Evolutionary conservation across 2,329 filamentous ascomycete genomes (phyloP), one percentile per base, ranked within the genome.

Genomic region (Trichoderma citrinoviride): DNA sequence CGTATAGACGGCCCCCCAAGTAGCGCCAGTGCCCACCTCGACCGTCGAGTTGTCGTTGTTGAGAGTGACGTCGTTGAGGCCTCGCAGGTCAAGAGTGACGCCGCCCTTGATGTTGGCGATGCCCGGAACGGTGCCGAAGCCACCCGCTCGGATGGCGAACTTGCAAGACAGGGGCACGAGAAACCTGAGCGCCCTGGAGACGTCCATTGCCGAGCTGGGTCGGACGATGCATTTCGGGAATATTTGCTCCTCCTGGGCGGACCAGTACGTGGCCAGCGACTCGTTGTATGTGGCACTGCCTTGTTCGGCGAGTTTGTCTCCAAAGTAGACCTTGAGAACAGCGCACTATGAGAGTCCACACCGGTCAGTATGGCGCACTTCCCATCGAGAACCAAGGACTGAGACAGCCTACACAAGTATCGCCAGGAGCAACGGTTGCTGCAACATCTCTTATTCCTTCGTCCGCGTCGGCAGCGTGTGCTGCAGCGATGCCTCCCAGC

Each of bases 121-220:
- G 5, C 76, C 68, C 0, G 73, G 66, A 53, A 73, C 74, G 29
- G 71, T 68, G 21, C 71, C 75, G 40, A 79, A 77, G 2, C 79
- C 77, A 40, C 78, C 78, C 17, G 74, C 73, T 1, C 76, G 73
- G 27, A 81, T 73, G 21, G 76, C 78, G 65, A 80, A 80, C 5
- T 71, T 69, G 54, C 75, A 77, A 10, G 70, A 46, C 8, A 71
- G 68, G 3, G 68, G 54, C 23, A 71, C 68, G 0, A 81, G 70
- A 3, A 75, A 70, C 50, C 73, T 76, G 25, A 80, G 70, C 2
- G 74, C 71, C 7, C 68, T 67, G 4, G 78, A 75, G 8, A 79
- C 77, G 65, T 81, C 77, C 5, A 74, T 66, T 7, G 75, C 68
- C 2, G 72, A 71, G 27, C 69, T 64, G 2, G 77, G 77, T 52